Base-by-base conservation (phyloP, 2,329 filamentous ascomycete species). In the Hysterium pulicare region DNA sequence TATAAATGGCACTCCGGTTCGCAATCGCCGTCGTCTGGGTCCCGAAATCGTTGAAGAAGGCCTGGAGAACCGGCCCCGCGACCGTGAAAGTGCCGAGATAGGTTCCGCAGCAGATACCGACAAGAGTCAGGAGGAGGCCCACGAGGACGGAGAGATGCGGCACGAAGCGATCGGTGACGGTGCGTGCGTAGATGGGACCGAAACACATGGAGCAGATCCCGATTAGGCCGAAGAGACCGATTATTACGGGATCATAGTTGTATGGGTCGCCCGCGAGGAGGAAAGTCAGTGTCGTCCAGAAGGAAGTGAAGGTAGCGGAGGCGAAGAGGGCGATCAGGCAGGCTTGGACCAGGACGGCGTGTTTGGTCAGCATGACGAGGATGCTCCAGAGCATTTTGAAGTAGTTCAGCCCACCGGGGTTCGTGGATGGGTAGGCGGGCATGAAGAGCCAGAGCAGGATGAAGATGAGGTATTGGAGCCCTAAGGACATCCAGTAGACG, bases 261-360 rank as follows among this genome's bases (percentile, higher is more conserved):
- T 88, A 94, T 0, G 87, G 86, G 2, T 76, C 67, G 0, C 77
- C 82, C 0, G 85, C 79, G 15, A 94, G 77, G 4, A 93, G 74
- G 59, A 94, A 94, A 0, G 86, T 91, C 28, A 93, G 65, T 0
- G 87, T 91, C 0, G 83, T 87, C 83, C 83, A 87, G 70, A 82
- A 84, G 22, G 65, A 71, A 2, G 83, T 86, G 60, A 86, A 86
- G 1, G 77, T 79, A 0, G 76, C 73, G 5, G 75, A 74, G 4
- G 73, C 74, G 49, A 83, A 75, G 56, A 88, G 83, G 0, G 78
- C 75, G 20, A 89, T 77, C 1, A 88, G 59, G 35, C 83, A 83
- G 0, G 82, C 77, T 59, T 91, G 86, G 0, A 86, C 75, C 0
- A 93, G 74, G 1, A 86, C 67, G 0, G 87, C 84, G 36, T 90